Evolutionary conservation across 2,329 filamentous ascomycete genomes (phyloP).

Genomic region (Niveomyces coronatus): DNA sequence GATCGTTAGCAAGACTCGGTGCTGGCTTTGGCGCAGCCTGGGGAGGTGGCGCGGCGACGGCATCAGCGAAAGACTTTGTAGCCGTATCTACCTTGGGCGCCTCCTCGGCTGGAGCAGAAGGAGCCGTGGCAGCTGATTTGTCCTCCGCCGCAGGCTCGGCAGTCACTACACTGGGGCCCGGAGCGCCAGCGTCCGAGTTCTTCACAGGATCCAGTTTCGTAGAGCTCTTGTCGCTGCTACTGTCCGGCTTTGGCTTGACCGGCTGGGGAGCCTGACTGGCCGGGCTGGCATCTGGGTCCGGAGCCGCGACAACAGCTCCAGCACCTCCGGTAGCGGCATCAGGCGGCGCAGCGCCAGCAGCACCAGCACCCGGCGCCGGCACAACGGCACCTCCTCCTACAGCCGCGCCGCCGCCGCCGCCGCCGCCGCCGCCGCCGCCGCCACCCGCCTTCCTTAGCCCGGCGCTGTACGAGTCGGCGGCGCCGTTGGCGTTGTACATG

Average conservation of each 20-base stretch:
- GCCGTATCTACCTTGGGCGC: neutral
- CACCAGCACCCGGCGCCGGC: neutral
- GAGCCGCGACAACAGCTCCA: neutral
- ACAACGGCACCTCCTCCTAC: too few species aligned
- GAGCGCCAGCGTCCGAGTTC: slow-evolving; percentile 1
- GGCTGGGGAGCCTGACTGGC: slow-evolving; percentile 11
- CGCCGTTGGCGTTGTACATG: slow-evolving; percentile 13
- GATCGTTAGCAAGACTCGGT: slow-evolving; percentile 5
- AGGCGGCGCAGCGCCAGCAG: slow-evolving; percentile 1
- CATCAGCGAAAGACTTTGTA: slow-evolving; percentile 1
- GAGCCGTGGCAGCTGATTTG: neutral
- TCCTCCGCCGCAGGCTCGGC: neutral
- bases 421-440: neutral
- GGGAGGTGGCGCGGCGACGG: neutral
- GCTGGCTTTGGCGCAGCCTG: neutral
- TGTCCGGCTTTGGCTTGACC: slow-evolving; percentile 3
- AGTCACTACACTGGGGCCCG: neutral
- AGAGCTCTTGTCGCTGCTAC: slow-evolving; percentile 2
- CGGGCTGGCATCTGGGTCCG: slow-evolving; percentile 9
- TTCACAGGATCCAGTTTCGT: neutral
- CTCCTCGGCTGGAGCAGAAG: neutral
- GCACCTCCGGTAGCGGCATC: neutral
- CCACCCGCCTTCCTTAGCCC: slow-evolving; percentile 11
- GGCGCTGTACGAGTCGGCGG: slow-evolving; percentile 10
- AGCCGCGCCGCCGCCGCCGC: neutral